Evolutionary conservation across 1,284 basidiomycete species (phyloP).

Genomic region (Cryptococcus sp.): DNA sequence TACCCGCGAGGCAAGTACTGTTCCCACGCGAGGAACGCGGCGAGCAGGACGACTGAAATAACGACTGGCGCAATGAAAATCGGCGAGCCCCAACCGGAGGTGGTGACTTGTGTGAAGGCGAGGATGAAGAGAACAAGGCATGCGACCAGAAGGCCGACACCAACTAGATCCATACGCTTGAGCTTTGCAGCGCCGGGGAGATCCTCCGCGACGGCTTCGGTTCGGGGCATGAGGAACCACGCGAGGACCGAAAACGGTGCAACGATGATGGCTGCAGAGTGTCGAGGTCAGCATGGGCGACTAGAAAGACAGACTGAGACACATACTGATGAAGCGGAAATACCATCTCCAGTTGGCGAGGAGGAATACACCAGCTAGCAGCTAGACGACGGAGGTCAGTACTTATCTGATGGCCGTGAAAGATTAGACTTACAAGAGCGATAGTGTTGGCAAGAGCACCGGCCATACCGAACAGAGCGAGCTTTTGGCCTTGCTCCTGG

Average conservation of each 20-base stretch:
- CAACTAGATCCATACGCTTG: slow-evolving; percentile 51
- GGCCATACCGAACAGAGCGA: slow-evolving; percentile 48
- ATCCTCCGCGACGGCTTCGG: slow-evolving; percentile 44
- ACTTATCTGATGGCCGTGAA: background rate
- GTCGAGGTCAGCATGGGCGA: slow-evolving; percentile 1
- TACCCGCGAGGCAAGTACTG: slow-evolving; percentile 38
- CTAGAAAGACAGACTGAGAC: background rate
- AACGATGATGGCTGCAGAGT: slow-evolving; percentile 32
- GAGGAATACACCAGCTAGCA: slow-evolving; percentile 50
- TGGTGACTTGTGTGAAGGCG: slow-evolving; percentile 47
- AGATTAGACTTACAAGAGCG: slow-evolving; percentile 11
- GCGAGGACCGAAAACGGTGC: slow-evolving; percentile 40
- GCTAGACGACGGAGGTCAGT: slow-evolving; percentile 23
- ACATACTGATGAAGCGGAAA: slow-evolving; percentile 44
- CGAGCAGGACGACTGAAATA: slow-evolving; percentile 65
- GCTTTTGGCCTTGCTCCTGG: slow-evolving; percentile 41
- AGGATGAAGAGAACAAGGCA: slow-evolving; percentile 49
- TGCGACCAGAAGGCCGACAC: slow-evolving; percentile 42
- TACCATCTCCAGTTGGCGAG: slow-evolving; percentile 51
- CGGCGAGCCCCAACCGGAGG: slow-evolving; percentile 43
- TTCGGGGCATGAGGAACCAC: slow-evolving; percentile 45
- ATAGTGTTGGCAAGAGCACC: slow-evolving; percentile 46
- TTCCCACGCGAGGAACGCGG: slow-evolving; percentile 59
- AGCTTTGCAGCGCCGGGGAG: slow-evolving; percentile 42
- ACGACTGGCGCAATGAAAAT: slow-evolving; percentile 51